Evolutionary conservation across 768 basidiomycete genomes (phyloP), one percentile per base, ranked within the genome.

Genomic region (Russula griseocarnosa): DNA sequence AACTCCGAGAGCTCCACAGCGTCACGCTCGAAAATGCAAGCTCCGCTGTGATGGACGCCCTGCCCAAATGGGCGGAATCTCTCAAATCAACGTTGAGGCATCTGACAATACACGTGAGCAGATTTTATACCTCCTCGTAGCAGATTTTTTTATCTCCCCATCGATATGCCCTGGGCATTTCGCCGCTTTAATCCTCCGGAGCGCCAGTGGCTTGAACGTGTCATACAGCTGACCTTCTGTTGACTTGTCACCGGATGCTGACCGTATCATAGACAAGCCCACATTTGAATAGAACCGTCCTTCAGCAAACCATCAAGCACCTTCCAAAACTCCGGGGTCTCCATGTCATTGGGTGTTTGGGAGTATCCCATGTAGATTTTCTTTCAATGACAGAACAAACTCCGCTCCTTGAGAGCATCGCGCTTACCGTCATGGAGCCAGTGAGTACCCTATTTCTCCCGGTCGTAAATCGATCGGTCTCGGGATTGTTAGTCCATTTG

Each of bases 21-120:
- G 68, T 92, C 18, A 74, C 79, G 6, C 73, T 91, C 30, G 83
- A 89, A 55, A 77, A 73, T 56, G 82, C 84, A n/a, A 83, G 83
- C 3, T 86, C 85, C 84, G 82, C 80, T 66, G 73, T 86, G 24
- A 74, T 87, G 58, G 81, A 87, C 69, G 67, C 76, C 8, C 70
- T 92, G 22, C 86, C 88, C 11, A 71, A 67, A 24, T 91, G 90
- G 88, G 72, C 78, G 3, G 69, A 69, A 8, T 69, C 70, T 30
- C 70, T 86, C 54, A 73, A 73, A 50, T 71, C 67, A 28, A 82
- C 81, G 1, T 74, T 89, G 67, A 79, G 77, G 2, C 79, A 74
- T 34, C 74, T 92, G 67, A 83, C 83, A 0, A 72, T 92, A 50
- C 83, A 76, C 69, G 89, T 90, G 69, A 61, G 87, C 77, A 28